A percentile compares a stretch with the other conserved stretches of the same genome.
phyloP scores from a whole-genome alignment of 805 yeast genomes.

The Starmerella apis region DNA sequence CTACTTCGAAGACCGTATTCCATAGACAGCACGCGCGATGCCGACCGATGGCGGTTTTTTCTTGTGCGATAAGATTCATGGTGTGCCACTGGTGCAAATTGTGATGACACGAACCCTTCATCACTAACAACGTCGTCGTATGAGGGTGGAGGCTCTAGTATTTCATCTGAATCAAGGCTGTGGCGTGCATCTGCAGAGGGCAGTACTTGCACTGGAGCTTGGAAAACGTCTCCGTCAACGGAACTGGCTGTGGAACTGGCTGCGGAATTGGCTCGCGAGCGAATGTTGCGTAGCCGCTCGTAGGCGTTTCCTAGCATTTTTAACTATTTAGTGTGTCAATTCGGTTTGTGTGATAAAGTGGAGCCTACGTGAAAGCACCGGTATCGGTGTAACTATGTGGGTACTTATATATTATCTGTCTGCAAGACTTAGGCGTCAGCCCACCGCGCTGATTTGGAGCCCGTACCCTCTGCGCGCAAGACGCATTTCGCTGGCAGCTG shows the following conservation, averaged over 20 bases:
- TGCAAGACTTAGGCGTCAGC: not conserved
- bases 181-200: not conserved
- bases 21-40: constrained; percentile 7
- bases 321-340: not conserved
- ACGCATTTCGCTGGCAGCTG: not conserved
- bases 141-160: constrained; percentile 13
- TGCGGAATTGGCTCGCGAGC: constrained; percentile 1
- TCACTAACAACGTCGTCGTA: constrained; percentile 21
- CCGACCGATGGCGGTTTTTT: not conserved
- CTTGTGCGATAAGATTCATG: constrained; percentile 10
- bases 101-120: constrained; percentile 1
- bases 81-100: constrained; percentile 4
- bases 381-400: too few species aligned
- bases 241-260: not conserved
- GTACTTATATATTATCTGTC: not conserved
- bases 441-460: not conserved
- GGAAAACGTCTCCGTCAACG: not conserved
- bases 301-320: constrained; percentile 1
- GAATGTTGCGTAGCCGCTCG: constrained; percentile 1
- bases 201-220: not conserved
- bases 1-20: constrained; percentile 41
- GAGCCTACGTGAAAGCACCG: too few species aligned
- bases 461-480: not conserved
- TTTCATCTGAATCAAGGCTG: constrained; percentile 4
- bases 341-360: not conserved